Evolutionary conservation across 345 rosid species (phyloP).

Genomic region (Eucalyptus marginata): DNA sequence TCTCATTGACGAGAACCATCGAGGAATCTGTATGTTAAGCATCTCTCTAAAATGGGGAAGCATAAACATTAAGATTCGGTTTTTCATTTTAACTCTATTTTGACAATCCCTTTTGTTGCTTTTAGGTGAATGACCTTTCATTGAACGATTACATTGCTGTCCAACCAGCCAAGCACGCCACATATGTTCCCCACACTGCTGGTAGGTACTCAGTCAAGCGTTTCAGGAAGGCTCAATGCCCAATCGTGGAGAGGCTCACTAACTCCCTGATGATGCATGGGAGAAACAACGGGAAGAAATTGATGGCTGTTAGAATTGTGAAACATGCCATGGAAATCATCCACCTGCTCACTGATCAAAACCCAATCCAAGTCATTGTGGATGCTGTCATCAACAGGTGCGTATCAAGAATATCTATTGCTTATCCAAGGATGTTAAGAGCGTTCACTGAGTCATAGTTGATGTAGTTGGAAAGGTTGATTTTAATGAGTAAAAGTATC

Average conservation of each 20-base stretch:
- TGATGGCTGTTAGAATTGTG: slow-evolving; percentile 79
- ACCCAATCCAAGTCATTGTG: slow-evolving; percentile 88
- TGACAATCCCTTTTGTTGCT: not conserved
- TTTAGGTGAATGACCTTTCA: slow-evolving; percentile 64
- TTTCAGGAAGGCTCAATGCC: slow-evolving; percentile 96
- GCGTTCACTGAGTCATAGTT: not conserved
- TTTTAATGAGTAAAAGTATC: not conserved
- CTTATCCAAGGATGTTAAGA: not conserved
- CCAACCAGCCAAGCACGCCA: slow-evolving; percentile 64
- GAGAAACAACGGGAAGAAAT: slow-evolving; percentile 81
- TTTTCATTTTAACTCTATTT: not conserved
- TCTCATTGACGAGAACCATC: not conserved
- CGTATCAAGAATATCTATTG: not conserved
- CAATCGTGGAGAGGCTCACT: slow-evolving; percentile 86
- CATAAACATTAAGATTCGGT: not conserved
- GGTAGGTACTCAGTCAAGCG: slow-evolving; percentile 92
- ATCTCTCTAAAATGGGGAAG: not conserved
- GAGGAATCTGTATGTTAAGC: not conserved
- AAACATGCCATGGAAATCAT: slow-evolving; percentile 95
- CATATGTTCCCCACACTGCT: slow-evolving; percentile 90
- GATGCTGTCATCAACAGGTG: slow-evolving; percentile 94
- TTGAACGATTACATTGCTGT: slow-evolving; percentile 69
- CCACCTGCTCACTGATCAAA: slow-evolving; percentile 62
- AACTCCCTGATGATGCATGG: slow-evolving; percentile 98
- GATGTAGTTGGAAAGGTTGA: not conserved